Base-by-base conservation (phyloP, 139 green algal genomes). In the Micromonas pusilla region DNA sequence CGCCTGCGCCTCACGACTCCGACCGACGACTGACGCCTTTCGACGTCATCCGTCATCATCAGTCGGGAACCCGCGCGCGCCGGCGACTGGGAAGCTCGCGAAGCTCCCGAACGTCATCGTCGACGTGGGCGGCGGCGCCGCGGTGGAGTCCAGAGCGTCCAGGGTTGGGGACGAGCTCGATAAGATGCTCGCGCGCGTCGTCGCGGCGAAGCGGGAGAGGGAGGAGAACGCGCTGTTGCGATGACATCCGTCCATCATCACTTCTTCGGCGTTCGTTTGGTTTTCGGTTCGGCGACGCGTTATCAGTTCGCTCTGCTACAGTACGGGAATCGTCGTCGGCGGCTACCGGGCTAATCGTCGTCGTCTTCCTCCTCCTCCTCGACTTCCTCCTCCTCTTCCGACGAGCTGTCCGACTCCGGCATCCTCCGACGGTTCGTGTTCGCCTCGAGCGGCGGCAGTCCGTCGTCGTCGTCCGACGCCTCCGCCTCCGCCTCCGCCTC, bases 401-500 rank as follows among this genome's bases (percentile, higher is more conserved):
- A 57, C 45, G 9, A 16, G 9, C 9, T 16, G 9, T 57, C 45
- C 45, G 9, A 23, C 16, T 16, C 23, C 4, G 38, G 13, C 26
- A 16, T 5, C 13, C 30, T 37, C n/a, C 30, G 4, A 72, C 60
- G 60, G 20, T 72, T 72, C 21, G 3, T 4, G 30, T 72, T 72
- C 30, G 4, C 68, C 21, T 23, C 36, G 36, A 75, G 36, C 33
- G 68, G 37, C 21, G 68, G 9, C 3, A 62, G 28, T 33, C 2
- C 36, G 25, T 75, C 68, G 37, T 62, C 65, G 65, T 72, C 65
- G 65, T 72, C 65, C n/a, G 65, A 20, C 65, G n/a, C 33, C 30
- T 13, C 33, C 26, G 30, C 38, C 65, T 25, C 13, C 65, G 28
- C 28, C 65, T 13, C 33, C 65, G 65, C 33, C 30, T 9, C 31